Evolutionary conservation across 176 grass and related monocot species (phyloP).

Genomic region (Cymbopogon citratus): DNA sequence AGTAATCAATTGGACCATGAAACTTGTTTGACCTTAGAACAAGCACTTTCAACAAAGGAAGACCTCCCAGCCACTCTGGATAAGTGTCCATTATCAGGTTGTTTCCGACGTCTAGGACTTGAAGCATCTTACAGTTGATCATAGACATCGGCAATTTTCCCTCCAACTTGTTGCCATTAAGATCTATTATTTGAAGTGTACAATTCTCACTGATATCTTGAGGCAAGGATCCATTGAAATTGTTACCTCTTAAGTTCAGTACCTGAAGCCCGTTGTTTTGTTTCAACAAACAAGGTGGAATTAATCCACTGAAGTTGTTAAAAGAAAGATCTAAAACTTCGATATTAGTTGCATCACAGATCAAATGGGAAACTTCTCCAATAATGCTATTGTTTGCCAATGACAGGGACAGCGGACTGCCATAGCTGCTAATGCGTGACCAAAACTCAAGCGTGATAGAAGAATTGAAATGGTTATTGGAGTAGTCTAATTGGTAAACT

Average conservation of each 20-base stretch:
- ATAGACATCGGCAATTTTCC: neutral
- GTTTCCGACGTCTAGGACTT: neutral
- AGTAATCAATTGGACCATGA: neutral
- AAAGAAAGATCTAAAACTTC: neutral
- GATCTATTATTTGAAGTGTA: neutral
- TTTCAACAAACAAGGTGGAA: neutral
- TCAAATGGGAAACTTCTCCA: neutral
- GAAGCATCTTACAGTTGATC: neutral
- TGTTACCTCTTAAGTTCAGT: neutral
- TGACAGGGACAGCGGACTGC: neutral
- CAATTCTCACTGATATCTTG: neutral
- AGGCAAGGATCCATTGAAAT: neutral
- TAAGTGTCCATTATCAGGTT: neutral
- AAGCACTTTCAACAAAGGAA: neutral
- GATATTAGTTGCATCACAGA: neutral
- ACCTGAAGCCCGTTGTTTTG: neutral
- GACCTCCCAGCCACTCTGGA: neutral
- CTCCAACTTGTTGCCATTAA: neutral
- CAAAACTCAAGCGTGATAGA: constrained; percentile 16
- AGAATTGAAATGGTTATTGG: constrained; percentile 41
- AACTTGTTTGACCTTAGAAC: neutral
- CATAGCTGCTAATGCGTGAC: neutral
- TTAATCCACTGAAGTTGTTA: neutral
- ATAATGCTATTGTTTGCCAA: neutral
- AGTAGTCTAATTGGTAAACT: constrained; percentile 29